A percentile compares a stretch with the other conserved stretches of the same genome.
Evolutionary conservation across 2,329 filamentous ascomycete species (phyloP).

Genomic region (Aspergillus candidus): DNA sequence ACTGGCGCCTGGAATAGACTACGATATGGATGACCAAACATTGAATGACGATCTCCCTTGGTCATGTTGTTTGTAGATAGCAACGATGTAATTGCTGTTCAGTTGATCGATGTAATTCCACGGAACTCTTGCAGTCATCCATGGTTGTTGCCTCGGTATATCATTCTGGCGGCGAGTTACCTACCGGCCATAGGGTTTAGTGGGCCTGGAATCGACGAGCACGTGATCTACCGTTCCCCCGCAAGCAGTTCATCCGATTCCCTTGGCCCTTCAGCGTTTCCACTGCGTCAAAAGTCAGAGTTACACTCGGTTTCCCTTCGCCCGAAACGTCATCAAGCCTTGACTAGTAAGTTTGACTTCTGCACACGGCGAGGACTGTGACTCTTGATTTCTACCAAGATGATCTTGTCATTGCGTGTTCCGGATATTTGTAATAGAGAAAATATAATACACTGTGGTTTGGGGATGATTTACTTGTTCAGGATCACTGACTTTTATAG

Average conservation of each 20-base stretch:
- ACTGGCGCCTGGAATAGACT: constrained; percentile 13
- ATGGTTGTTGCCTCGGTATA: neutral
- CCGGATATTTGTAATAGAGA: too few relatives aligned
- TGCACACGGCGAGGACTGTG: neutral
- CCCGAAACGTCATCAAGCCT: constrained; percentile 25
- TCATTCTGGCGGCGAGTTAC: neutral
- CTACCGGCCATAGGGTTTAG: neutral
- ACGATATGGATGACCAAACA: constrained; percentile 9
- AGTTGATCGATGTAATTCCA: neutral
- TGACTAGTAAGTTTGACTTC: neutral
- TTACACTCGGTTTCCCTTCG: constrained; percentile 20
- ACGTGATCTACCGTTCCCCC: too few relatives aligned
- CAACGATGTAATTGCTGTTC: too few relatives aligned
- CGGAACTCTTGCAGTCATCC: neutral
- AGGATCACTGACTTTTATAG: too few relatives aligned
- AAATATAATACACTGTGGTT: too few relatives aligned
- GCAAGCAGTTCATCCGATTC: too few relatives aligned
- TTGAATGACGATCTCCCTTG: constrained; percentile 6
- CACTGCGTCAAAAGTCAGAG: neutral
- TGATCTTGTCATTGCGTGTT: too few relatives aligned
- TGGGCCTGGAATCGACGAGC: too few relatives aligned
- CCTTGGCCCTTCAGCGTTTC: too few relatives aligned
- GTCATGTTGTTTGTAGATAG: too few relatives aligned
- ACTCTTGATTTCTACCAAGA: neutral
- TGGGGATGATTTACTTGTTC: too few relatives aligned